phyloP scores from a whole-genome alignment of 1,284 basidiomycete genomes.

The Hymenochaete sp. region DNA sequence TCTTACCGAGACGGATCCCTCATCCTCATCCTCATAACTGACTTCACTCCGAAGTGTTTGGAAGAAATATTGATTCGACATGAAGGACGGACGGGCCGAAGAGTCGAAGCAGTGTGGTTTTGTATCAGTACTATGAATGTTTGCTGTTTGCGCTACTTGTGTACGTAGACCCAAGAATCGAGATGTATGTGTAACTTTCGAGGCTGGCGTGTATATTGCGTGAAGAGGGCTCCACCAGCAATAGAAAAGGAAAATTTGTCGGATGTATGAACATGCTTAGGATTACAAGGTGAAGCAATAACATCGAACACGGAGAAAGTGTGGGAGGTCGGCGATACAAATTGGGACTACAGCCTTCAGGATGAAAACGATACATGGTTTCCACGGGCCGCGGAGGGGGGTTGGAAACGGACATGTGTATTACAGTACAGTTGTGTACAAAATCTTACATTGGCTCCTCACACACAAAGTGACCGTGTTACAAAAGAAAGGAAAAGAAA shows the following conservation, averaged over 20 bases:
- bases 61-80: background rate
- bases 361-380: no score
- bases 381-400: no score
- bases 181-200: no score
- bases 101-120: background rate
- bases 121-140: background rate
- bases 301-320: background rate
- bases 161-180: background rate
- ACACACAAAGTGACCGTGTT: background rate
- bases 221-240: no score
- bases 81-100: background rate
- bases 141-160: background rate
- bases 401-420: background rate
- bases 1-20: background rate
- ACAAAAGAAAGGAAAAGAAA: slow-evolving; percentile 2
- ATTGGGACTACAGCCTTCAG: no score
- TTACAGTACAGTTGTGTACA: background rate
- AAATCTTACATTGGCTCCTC: background rate
- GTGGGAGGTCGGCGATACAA: background rate
- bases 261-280: background rate
- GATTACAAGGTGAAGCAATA: background rate
- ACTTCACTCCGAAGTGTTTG: slow-evolving; percentile 8
- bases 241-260: no score
- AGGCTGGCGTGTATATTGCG: no score
- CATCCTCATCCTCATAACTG: background rate